Base-by-base conservation (phyloP, 2,329 filamentous ascomycete species). In the Diplodia corticola region DNA sequence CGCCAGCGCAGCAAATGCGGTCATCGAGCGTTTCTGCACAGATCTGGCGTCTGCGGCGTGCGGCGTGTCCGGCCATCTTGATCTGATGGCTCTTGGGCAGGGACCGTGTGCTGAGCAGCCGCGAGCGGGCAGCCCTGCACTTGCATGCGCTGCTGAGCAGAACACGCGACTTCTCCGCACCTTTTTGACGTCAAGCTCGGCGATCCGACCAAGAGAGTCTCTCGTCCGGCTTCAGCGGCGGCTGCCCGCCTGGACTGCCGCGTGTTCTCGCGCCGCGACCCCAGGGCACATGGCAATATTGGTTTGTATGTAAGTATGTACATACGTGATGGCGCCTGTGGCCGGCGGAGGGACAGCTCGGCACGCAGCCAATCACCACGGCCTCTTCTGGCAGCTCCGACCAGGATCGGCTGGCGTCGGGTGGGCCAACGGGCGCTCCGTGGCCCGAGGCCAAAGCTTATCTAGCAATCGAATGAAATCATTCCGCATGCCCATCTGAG, bases 1-100 rank as follows among this genome's bases (percentile, higher is more conserved):
- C 30, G 20, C 24, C 22, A 46, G 37, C 44, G 22, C 26, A 49
- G 15, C 12, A n/a, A 20, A 13, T 24, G 44, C 28, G 24, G 57
- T 61, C 40, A 61, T 61, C 57, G 44, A 49, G 28, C 37, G 7
- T 26, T 49, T 49, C 26, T 49, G 57, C 40, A 61, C n/a, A 17
- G 15, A 61, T 61, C 57, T 49, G 17, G 57, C 44, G 10, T 61
- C 28, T 24, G 3, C 17, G 40, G 37, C 57, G 40, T 13, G 30
- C 26, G 30, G 17, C 37, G 10, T 44, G 35, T 22, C 24, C 24
- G 33, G 17, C 24, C 7, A 48, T 30, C 40, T 24, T 61, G 40
- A 30, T 48, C 55, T 13, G 22, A 22, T 20, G 4, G 6, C 2
- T 17, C n/a, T 6, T 17, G 54, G n/a, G 22, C 40, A 46, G 13